phyloP scores from a whole-genome alignment of 176 grass and related monocot species.

The Juncus effusus region DNA sequence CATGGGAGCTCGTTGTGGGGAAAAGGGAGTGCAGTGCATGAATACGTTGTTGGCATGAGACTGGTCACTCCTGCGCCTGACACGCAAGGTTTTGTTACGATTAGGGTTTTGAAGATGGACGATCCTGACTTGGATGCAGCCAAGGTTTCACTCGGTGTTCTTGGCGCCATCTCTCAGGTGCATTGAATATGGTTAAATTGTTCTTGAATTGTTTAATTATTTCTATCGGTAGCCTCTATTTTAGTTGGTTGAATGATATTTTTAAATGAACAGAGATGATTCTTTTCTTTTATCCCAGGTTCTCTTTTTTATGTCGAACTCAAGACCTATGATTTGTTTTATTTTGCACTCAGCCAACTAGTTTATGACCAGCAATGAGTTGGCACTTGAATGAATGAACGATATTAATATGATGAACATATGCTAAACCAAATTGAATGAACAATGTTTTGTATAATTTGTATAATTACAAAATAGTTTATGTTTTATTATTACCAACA shows the following conservation, averaged over 20 bases:
- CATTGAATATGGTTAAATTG: background rate
- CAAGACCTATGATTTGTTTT: too few species aligned
- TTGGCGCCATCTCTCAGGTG: slow-evolving; percentile 70
- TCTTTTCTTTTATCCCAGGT: too few species aligned
- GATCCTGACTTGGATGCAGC: slow-evolving; percentile 51
- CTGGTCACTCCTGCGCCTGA: slow-evolving; percentile 44
- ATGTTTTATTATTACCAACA: background rate
- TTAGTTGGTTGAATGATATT: background rate
- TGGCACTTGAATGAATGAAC: too few species aligned
- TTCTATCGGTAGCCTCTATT: background rate
- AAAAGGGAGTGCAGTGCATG: slow-evolving; percentile 62
- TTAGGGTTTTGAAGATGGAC: slow-evolving; percentile 26
- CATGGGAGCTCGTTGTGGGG: slow-evolving; percentile 55
- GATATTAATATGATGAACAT: background rate
- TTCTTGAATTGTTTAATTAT: background rate
- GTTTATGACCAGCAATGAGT: too few species aligned
- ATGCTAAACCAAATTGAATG: slow-evolving; percentile 10
- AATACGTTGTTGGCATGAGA: slow-evolving; percentile 53
- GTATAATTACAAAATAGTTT: background rate
- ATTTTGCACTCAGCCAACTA: too few species aligned
- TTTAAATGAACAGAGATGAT: background rate
- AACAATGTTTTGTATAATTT: background rate
- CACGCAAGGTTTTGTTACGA: slow-evolving; percentile 25
- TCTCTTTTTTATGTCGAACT: too few species aligned
- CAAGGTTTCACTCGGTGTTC: slow-evolving; percentile 72